Base-by-base conservation (phyloP, 169 alveolate genomes). In the Plasmodium coatneyi region DNA sequence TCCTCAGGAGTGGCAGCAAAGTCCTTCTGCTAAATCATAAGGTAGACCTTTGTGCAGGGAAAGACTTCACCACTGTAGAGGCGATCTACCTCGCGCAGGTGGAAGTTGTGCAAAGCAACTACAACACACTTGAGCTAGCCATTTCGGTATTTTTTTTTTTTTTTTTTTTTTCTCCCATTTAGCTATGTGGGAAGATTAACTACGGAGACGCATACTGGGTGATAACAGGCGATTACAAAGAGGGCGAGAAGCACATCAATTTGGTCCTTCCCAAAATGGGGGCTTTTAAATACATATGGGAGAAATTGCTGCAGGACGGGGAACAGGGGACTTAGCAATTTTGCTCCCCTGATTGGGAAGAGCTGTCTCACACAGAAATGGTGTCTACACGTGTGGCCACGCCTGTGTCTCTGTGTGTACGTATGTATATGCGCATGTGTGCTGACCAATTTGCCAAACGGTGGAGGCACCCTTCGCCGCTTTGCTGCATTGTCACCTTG, bases 181-280 rank as follows among this genome's bases (percentile, higher is more conserved):
- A 86, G 93, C 46, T 86, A 36, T 86, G 93, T 52, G 93, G 93
- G 25, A 86, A 76, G 70, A 76, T 86, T 76, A 25, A 36, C 46
- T 86, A 56, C 36, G 72, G 60, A 5, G 93, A 86, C 16, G 84
- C 93, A n/a, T 86, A 86, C 71, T 86, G 93, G 93, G 86, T 86
- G 14, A 86, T 86, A 86, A 70, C 86, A 9, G 71, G 49, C 1
- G 93, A 86, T 74, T 86, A 86, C 32, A 86, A 74, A 54, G 54
- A 46, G 36, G 70, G 46, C 41, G 36, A 86, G 70, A 86, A 86
- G 30, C 80, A 76, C 16, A 76, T 86, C 52, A 74, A 86, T 43
- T 86, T 86, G 43, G 71, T 86, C 66, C 30, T 86, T 16, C 84
- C 93, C 36, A 86, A 86, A 86, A 36, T 86, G 36, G 84, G 84